Percentiles rank a stretch among this genome's conserved stretches.
Evolutionary conservation across 2,329 filamentous ascomycete genomes (phyloP).

Genomic region (Fusarium sp.): DNA sequence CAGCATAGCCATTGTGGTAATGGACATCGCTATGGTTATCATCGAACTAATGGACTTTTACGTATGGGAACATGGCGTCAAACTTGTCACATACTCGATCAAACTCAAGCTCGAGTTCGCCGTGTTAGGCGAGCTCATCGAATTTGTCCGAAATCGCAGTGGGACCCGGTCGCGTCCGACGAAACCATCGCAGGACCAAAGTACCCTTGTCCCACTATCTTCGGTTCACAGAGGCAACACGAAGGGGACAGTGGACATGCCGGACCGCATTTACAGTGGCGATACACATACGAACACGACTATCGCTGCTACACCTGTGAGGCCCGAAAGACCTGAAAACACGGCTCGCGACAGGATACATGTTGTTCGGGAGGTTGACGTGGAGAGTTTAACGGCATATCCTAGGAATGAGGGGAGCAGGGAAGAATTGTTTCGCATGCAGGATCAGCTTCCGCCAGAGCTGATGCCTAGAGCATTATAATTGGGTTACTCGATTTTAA

Average conservation of each 20-base stretch:
- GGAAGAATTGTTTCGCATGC: conserved; percentile 15
- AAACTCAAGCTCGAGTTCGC: conserved; percentile 55
- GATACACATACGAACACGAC: neutral
- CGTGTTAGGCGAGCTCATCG: conserved; percentile 52
- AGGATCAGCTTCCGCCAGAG: neutral
- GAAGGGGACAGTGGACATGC: neutral
- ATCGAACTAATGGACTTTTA: conserved; percentile 50
- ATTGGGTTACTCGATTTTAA: fast-evolving
- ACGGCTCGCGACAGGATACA: conserved; percentile 14
- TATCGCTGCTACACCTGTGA: conserved; percentile 1
- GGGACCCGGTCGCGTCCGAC: neutral
- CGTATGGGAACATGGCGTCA: conserved; percentile 51
- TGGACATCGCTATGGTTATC: conserved; percentile 55
- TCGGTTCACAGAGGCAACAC: neutral
- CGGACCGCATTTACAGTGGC: neutral
- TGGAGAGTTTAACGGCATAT: conserved; percentile 24
- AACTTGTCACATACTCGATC: conserved; percentile 51
- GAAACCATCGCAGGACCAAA: neutral
- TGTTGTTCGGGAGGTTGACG: conserved; percentile 26
- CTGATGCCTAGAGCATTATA: neutral
- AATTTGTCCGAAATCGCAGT: conserved; percentile 47
- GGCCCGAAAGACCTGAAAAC: neutral
- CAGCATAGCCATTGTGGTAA: conserved; percentile 57
- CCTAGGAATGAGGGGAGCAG: conserved; percentile 17
- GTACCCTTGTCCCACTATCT: conserved; percentile 16